Base-by-base conservation (phyloP, 2,329 filamentous ascomycete genomes). In the Ophiosphaerella herpotricha region DNA sequence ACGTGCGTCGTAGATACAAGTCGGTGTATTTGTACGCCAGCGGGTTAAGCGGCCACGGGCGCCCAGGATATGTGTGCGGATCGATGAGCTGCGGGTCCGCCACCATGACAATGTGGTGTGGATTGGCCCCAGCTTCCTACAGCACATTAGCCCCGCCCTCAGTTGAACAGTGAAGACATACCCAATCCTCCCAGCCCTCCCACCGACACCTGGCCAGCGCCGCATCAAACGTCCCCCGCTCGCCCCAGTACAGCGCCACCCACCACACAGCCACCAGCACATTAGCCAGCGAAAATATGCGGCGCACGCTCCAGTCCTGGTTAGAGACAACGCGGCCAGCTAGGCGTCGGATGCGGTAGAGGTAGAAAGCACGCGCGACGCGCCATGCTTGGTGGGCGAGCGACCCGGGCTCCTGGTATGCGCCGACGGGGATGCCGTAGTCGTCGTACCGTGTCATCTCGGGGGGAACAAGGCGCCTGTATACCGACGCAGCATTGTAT, bases 31-130 rank as follows among this genome's bases (percentile, higher is more conserved):
- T 77, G 52, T 87, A 80, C 1, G 87, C 89, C 52, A 88, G 70
- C 7, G 78, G 79, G 7, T 84, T 86, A n/a, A 89, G 75, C 9
- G 85, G 86, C 86, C 86, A 89, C 34, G 85, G 86, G 38, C 92
- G 86, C 61, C 88, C 91, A 2, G 91, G 90, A 66, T 97, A 97
- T n/a, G 91, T 95, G 73, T 97, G 90, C 46, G 91, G 90, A 73
- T 97, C 92, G 66, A 94, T 91, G 50, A 97, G 82, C 72, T 97
- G 92, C 37, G 92, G 92, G 68, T 97, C 92, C 53, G 92, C 91
- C 59, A 97, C 81, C 69, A 97, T 86, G 61, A 90, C 80, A 60
- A 96, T 81, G 68, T 87, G 90, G 72, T 97, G 92, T 24, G 94
- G 94, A 31, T 82, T 85, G 43, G 92, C 88, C 60, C 82, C 85